A percentile compares a stretch with the other conserved stretches of the same genome.
phyloP scores from a whole-genome alignment of 1,284 basidiomycete genomes.

The Phylloporus gajari region DNA sequence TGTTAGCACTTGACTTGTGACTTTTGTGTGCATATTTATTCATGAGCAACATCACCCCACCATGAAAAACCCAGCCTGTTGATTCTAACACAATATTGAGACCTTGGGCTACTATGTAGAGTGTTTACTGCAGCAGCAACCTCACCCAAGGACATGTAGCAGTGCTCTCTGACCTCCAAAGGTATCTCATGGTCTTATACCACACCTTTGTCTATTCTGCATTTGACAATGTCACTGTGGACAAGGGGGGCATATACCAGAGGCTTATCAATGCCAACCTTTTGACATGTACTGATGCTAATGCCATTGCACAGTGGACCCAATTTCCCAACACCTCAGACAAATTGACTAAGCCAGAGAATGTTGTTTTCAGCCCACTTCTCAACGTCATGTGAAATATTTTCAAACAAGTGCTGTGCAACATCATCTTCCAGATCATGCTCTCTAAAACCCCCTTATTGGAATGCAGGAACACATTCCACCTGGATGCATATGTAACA shows the following conservation, averaged over 20 bases:
- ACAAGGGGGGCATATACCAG: neutral
- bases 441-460: conserved; percentile 3
- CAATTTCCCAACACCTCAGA: neutral
- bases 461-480: conserved; percentile 11
- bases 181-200: neutral
- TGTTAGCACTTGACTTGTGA: no score
- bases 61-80: no score
- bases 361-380: neutral
- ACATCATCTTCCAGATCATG: neutral
- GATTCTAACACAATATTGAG: no score
- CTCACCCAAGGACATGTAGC: neutral
- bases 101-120: neutral
- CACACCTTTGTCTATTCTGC: neutral
- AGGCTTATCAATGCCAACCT: neutral
- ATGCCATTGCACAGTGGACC: neutral
- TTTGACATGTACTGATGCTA: conserved; percentile 8
- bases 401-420: neutral
- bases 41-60: no score
- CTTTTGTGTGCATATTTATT: no score
- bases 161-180: neutral
- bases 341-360: neutral
- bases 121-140: neutral
- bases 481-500: conserved; percentile 15
- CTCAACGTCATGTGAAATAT: conserved; percentile 6
- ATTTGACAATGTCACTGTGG: neutral